These are phyloP conservation scores for Solanum sparsipilum DNA, from an alignment of 257 asterid genomes.

Conservation along the genomic window DNA sequence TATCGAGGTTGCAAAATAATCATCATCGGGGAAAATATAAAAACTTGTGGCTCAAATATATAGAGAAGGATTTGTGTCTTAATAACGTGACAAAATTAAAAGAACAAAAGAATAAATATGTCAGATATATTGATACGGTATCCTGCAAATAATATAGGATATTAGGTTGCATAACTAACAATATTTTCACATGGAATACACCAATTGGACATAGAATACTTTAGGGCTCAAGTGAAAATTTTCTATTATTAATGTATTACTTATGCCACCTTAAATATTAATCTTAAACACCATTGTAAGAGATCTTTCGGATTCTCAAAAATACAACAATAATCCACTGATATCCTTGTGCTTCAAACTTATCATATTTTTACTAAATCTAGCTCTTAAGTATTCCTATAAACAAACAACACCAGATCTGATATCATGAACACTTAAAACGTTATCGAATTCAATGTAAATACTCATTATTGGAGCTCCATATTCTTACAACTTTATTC, in stretches of 20 bases:
- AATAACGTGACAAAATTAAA: too few species aligned
- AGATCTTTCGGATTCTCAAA: not conserved
- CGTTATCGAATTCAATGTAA: not conserved
- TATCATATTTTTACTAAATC: not conserved
- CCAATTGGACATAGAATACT: not conserved
- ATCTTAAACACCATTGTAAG: not conserved
- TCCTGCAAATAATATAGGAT: not conserved
- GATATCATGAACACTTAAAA: not conserved
- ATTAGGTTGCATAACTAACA: not conserved
- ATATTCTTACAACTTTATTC: not conserved
- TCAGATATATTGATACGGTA: rapidly evolving
- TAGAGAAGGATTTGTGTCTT: not conserved
- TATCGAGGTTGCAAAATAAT: not conserved
- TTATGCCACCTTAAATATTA: not conserved
- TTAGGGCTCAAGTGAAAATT: not conserved
- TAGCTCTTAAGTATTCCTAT: too few species aligned
- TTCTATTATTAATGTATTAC: not conserved
- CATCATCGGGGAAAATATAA: not conserved
- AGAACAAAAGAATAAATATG: not conserved
- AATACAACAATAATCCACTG: not conserved
- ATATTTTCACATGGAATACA: not conserved
- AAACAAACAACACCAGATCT: too few species aligned
- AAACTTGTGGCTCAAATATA: not conserved
- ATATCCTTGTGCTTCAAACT: not conserved
- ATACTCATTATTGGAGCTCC: not conserved